These are phyloP conservation scores for Termitomyces sp. DNA, from an alignment of 768 basidiomycete genomes.

Conservation along the genomic window DNA sequence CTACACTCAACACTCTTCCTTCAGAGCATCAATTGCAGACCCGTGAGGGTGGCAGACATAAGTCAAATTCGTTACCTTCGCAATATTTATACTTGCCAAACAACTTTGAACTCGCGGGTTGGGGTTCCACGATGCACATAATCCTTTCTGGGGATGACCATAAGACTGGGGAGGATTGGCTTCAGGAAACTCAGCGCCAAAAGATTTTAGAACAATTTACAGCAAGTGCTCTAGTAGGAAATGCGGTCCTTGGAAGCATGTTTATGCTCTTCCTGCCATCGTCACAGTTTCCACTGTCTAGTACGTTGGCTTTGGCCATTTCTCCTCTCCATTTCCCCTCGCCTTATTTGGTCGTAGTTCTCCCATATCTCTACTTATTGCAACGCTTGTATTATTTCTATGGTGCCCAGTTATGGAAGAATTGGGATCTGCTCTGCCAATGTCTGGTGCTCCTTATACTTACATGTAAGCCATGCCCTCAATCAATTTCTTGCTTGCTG, in stretches of 20 bases:
- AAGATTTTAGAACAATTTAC: slow-evolving; percentile 57
- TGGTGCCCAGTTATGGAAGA: slow-evolving; percentile 79
- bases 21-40: too few species aligned
- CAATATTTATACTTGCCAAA: slow-evolving; percentile 59
- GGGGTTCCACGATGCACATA: slow-evolving; percentile 53
- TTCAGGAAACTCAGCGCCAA: slow-evolving; percentile 25
- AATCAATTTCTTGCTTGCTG: background rate
- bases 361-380: slow-evolving; percentile 63
- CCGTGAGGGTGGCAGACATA: too few species aligned
- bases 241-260: slow-evolving; percentile 66
- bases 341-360: slow-evolving; percentile 37
- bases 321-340: too few species aligned
- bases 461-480: slow-evolving; percentile 45
- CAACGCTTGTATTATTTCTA: slow-evolving; percentile 58
- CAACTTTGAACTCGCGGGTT: slow-evolving; percentile 71
- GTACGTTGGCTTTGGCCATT: too few species aligned
- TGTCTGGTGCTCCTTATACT: slow-evolving; percentile 69
- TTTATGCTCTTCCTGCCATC: slow-evolving; percentile 67
- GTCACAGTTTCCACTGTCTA: slow-evolving; percentile 58
- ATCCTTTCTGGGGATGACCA: slow-evolving; percentile 42
- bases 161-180: slow-evolving; percentile 26
- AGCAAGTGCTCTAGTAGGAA: slow-evolving; percentile 64
- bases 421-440: slow-evolving; percentile 62
- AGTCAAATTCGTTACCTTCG: slow-evolving; percentile 36
- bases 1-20: too few species aligned